Evolutionary conservation across 768 basidiomycete genomes (phyloP).

Genomic region (Lactarius hatsudake): DNA sequence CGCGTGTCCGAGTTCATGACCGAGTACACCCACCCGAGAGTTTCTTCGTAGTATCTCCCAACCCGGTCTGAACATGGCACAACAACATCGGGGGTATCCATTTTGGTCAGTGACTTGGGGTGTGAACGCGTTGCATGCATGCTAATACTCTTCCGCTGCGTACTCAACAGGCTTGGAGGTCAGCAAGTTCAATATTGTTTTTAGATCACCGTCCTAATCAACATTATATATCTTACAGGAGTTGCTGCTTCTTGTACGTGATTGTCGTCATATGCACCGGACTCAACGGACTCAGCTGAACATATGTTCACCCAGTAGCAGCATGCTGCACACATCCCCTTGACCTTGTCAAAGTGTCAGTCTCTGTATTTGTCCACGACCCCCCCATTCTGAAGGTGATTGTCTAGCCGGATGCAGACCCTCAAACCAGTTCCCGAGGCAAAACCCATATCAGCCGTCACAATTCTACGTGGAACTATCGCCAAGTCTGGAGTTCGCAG

Average conservation of each 20-base stretch:
- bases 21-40: background rate
- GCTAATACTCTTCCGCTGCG: background rate
- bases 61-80: background rate
- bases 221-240: conserved; percentile 27
- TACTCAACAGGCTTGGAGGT: conserved; percentile 36
- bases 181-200: conserved; percentile 11
- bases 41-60: background rate
- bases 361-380: conserved; percentile 29
- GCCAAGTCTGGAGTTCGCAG: conserved; percentile 66
- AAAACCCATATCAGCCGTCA: conserved; percentile 60
- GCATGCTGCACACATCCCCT: conserved; percentile 79
- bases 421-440: conserved; percentile 44
- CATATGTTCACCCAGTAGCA: conserved; percentile 53
- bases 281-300: background rate
- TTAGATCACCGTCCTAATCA: background rate
- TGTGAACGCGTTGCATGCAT: background rate
- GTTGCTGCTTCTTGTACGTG: conserved; percentile 38
- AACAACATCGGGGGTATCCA: conserved; percentile 22
- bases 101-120: conserved; percentile 25
- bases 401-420: conserved; percentile 79
- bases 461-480: conserved; percentile 62
- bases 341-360: conserved; percentile 81
- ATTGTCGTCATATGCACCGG: background rate
- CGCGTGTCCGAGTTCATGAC: background rate
- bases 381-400: background rate